Evolutionary conservation across 2,329 filamentous ascomycete genomes (phyloP).

Genomic region (Nemania serpens): DNA sequence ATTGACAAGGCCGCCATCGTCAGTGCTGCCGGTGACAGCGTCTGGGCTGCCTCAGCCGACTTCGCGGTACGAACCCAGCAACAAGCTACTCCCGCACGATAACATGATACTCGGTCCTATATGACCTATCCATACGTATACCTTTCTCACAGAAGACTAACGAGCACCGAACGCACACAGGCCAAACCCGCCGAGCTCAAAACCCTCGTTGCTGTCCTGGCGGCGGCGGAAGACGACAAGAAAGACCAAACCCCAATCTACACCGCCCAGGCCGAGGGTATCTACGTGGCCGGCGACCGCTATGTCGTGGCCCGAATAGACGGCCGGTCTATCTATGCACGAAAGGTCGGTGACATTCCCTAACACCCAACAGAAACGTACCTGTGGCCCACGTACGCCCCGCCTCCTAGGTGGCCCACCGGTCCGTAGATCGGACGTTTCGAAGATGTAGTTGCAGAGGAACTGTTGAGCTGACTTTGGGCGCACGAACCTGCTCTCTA

Average conservation of each 20-base stretch:
- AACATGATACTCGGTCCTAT: neutral
- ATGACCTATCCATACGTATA: neutral
- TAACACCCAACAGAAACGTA: neutral
- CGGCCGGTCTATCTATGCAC: slow-evolving; percentile 80
- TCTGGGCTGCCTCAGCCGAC: slow-evolving; percentile 72
- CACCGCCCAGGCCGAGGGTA: slow-evolving; percentile 71
- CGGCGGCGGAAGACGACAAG: slow-evolving; percentile 42
- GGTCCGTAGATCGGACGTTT: neutral
- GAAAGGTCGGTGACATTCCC: slow-evolving; percentile 66
- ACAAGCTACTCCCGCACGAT: neutral
- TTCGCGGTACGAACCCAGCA: slow-evolving; percentile 66
- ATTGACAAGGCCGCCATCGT: slow-evolving; percentile 86
- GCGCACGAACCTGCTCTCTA: slow-evolving; percentile 35
- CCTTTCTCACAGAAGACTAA: slow-evolving; percentile 26
- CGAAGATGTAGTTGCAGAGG: neutral
- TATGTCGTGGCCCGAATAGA: slow-evolving; percentile 79
- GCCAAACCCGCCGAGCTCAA: slow-evolving; percentile 65
- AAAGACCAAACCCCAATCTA: slow-evolving; percentile 52
- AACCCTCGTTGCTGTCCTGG: slow-evolving; percentile 58
- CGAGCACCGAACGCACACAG: slow-evolving; percentile 46
- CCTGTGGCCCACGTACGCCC: neutral
- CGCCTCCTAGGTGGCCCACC: neutral
- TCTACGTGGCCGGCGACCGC: slow-evolving; percentile 77
- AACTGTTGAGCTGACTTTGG: slow-evolving; percentile 18
- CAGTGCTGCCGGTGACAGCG: slow-evolving; percentile 77